Conservation (phyloP, 768 basidiomycete genomes). For the Boletus sp. region DNA sequence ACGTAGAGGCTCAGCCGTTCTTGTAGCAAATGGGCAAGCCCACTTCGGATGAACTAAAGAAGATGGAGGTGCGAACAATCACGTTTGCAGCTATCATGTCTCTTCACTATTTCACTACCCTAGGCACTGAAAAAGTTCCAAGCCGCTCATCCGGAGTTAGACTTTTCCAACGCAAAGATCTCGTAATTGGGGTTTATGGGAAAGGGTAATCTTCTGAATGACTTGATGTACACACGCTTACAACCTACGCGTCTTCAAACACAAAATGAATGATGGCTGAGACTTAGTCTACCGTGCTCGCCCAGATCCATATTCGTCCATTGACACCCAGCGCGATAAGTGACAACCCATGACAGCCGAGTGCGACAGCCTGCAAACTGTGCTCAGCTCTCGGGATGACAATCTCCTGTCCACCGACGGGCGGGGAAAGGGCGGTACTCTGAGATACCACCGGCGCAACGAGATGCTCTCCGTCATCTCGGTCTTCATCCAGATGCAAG, state of each 20-base stretch:
- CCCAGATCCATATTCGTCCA: slow-evolving; percentile 28
- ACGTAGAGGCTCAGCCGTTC: not conserved
- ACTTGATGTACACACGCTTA: not conserved
- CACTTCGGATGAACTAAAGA: slow-evolving; percentile 91
- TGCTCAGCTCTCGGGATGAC: slow-evolving; percentile 11
- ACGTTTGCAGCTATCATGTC: not conserved
- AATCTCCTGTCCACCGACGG: slow-evolving; percentile 21
- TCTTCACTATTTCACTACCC: not conserved
- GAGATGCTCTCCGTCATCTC: slow-evolving; percentile 20
- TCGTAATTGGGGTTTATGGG: slow-evolving; percentile 40
- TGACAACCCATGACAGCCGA: slow-evolving; percentile 41
- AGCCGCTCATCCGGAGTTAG: slow-evolving; percentile 86
- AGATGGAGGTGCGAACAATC: slow-evolving; percentile 64
- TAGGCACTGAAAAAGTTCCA: slow-evolving; percentile 89
- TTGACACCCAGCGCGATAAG: slow-evolving; percentile 19
- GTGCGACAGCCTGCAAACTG: slow-evolving; percentile 38
- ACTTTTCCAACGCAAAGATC: slow-evolving; percentile 90
- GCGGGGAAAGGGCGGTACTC: slow-evolving; percentile 16
- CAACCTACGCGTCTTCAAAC: not conserved
- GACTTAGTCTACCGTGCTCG: slow-evolving; percentile 14
- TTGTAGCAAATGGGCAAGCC: slow-evolving; percentile 90
- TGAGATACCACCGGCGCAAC: not conserved
- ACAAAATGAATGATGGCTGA: not conserved
- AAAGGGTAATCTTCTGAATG: not conserved
- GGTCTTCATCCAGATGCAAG: slow-evolving; percentile 29